Percentiles rank a stretch among this genome's conserved stretches.
Conservation (phyloP, 257 asterid species). For the Linaria vulgaris region DNA sequence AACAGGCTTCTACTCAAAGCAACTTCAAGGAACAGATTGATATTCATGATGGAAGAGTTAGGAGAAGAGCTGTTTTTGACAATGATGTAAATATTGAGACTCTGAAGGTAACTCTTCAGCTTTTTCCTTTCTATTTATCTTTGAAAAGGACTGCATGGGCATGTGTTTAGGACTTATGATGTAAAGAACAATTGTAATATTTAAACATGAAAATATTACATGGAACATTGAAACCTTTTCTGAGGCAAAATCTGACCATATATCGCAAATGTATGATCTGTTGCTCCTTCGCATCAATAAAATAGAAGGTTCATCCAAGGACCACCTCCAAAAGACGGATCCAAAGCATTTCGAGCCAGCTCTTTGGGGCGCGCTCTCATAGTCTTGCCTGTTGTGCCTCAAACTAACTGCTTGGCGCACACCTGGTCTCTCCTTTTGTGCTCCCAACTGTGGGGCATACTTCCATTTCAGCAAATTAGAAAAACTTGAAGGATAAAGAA, state of each 20-base stretch:
- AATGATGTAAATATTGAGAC: slow-evolving; percentile 51
- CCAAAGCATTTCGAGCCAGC: no score
- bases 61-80: slow-evolving; percentile 86
- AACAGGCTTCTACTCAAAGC: slow-evolving; percentile 31
- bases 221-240: slow-evolving; percentile 8
- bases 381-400: no score
- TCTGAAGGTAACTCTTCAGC: slow-evolving; percentile 14
- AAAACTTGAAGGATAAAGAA: no score
- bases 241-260: not conserved
- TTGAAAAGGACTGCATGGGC: slow-evolving; percentile 2
- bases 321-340: no score
- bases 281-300: not conserved
- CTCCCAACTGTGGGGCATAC: no score
- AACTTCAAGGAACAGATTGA: slow-evolving; percentile 57
- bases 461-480: no score
- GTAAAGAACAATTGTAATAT: not conserved
- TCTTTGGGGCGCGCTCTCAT: no score
- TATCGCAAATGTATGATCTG: not conserved
- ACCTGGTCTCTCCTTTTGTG: no score
- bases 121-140: slow-evolving; percentile 2
- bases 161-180: not conserved
- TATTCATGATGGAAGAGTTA: slow-evolving; percentile 75
- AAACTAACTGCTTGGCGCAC: no score
- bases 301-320: no score
- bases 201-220: not conserved